phyloP scores from a whole-genome alignment of 2,329 filamentous ascomycete species.

The Xylaria sp. region DNA sequence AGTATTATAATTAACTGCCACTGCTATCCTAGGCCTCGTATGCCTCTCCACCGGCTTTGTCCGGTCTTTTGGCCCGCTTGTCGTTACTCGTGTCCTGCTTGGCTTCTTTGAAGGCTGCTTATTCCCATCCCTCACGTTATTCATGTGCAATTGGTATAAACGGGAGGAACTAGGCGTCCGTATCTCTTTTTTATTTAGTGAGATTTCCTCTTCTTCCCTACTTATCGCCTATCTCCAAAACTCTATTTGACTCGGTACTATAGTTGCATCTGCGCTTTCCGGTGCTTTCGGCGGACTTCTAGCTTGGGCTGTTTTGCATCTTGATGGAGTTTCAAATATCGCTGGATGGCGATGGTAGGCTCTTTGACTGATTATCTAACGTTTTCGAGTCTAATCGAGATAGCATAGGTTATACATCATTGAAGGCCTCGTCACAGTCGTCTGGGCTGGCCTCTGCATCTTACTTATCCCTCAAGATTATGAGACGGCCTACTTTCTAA shows the following conservation, averaged over 20 bases:
- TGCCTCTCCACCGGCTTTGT: constrained; percentile 46
- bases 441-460: constrained; percentile 30
- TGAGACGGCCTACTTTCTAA: constrained; percentile 39
- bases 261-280: constrained; percentile 42
- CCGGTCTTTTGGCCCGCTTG: constrained; percentile 41
- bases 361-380: background rate
- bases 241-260: background rate
- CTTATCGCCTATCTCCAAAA: background rate
- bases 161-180: constrained; percentile 46
- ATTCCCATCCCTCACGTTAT: constrained; percentile 46
- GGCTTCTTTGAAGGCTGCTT: constrained; percentile 47
- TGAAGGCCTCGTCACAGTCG: constrained; percentile 39
- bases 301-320: constrained; percentile 42
- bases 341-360: constrained; percentile 46
- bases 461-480: constrained; percentile 37
- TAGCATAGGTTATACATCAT: constrained; percentile 38
- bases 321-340: constrained; percentile 44
- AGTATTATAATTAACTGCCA: background rate
- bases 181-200: constrained; percentile 44
- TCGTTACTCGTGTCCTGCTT: constrained; percentile 43
- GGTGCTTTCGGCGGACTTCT: constrained; percentile 46
- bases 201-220: background rate
- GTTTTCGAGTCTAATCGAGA: background rate
- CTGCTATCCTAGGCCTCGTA: constrained; percentile 31
- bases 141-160: constrained; percentile 48